Conservation (phyloP, 257 asterid genomes). For the Apocynum venetum region DNA sequence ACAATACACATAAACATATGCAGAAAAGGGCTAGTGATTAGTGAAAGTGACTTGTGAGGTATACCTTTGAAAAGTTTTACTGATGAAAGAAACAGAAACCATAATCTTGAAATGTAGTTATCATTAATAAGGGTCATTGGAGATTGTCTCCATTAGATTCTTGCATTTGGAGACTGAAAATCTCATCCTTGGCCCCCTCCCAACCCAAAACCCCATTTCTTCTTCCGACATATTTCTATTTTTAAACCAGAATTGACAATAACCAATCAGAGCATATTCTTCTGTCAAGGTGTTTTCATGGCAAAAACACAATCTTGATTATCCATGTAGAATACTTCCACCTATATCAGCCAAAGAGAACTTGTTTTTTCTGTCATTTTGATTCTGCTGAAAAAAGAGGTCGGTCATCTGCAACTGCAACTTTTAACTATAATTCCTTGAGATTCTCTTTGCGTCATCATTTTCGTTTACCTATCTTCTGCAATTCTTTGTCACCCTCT, state of each 20-base stretch:
- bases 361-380: slow-evolving; percentile 3
- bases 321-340: slow-evolving; percentile 8
- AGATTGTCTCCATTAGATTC: slow-evolving; percentile 11
- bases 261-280: slow-evolving; percentile 8
- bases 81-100: slow-evolving; percentile 21
- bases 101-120: slow-evolving; percentile 25
- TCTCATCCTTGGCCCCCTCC: background rate
- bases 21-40: slow-evolving; percentile 22
- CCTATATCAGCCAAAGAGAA: slow-evolving; percentile 1
- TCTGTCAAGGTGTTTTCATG: background rate
- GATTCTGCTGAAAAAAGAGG: slow-evolving; percentile 27
- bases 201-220: background rate
- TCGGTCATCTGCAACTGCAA: slow-evolving; percentile 34
- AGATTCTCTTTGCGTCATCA: slow-evolving; percentile 19
- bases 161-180: slow-evolving; percentile 8
- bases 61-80: slow-evolving; percentile 20
- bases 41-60: slow-evolving; percentile 29
- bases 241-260: slow-evolving; percentile 8
- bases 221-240: slow-evolving; percentile 5
- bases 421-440: slow-evolving; percentile 23
- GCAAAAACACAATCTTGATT: slow-evolving; percentile 3
- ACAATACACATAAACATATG: background rate
- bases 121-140: slow-evolving; percentile 2
- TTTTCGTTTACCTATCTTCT: slow-evolving; percentile 14
- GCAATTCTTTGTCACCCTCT: slow-evolving; percentile 7